Base-by-base conservation (phyloP, 148 eudicot genomes). In the Nyssa sinensis region DNA sequence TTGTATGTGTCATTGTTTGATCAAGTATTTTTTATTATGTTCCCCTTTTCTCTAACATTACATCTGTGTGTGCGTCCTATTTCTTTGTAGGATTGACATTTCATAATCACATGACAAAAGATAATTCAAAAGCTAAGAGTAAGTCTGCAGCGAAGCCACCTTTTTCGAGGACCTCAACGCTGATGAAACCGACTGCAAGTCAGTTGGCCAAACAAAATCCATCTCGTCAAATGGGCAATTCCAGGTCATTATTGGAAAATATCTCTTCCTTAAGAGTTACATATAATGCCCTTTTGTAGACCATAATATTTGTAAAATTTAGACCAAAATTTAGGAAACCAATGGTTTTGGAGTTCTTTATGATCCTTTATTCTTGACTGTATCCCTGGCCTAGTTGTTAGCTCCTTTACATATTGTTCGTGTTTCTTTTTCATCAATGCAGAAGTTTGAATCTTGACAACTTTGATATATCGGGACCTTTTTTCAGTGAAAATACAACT, bases 101-200 rank as follows among this genome's bases (percentile, higher is more conserved):
- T 68, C 79, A 75, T 75, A 83, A 90, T 78, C 86, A 79, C 71
- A 63, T 74, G 70, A 66, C 73, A 25, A 71, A 84, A 55, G 86
- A 80, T 59, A 69, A 34, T 53, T 73, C 77, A 70, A 83, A 81
- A 74, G 55, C 80, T 75, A 77, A 81, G 83, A 41, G 69, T 5
- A 83, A 78, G 67, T 66, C 79, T 24, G 33, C 75, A 64, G 78
- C 62, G 28, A 94, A 87, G 81, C 85, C 89, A 31, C 64, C 75
- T 75, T 73, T 71, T 35, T 83, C 88, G 27, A 92, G 91, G 82
- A 75, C 77, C 86, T 91, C 98, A 62, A 94, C 98, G 63, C 82
- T 94, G 68, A 92, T 90, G 97, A 92, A 90, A 75, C 98, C 98
- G 47, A 94, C 98, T 27, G 96, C 90, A 25, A 94, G 98, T 86